These are phyloP conservation scores for Trypanosoma platydactyli DNA, from an alignment of 208 protist genomes.

Conservation along the genomic window DNA sequence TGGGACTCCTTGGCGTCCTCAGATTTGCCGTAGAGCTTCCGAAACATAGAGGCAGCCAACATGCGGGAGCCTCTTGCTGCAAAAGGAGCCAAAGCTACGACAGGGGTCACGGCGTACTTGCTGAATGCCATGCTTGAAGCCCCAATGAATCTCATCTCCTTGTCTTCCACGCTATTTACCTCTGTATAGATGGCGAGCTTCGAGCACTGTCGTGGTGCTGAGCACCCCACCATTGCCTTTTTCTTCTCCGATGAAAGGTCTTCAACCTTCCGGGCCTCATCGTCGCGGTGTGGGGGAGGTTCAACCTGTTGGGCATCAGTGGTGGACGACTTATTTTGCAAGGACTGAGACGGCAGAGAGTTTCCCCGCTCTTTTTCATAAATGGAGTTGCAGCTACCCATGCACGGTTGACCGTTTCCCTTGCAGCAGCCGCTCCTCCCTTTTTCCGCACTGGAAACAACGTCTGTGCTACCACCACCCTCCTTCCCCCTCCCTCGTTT, in stretches of 20 bases:
- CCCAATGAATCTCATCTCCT: not conserved
- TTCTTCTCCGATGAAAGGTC: not conserved
- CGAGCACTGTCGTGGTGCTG: not conserved
- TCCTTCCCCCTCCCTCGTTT: not conserved
- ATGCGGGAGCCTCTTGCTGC: conserved; percentile 32
- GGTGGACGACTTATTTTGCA: not conserved
- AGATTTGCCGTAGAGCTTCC: conserved; percentile 7
- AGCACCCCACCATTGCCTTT: not conserved
- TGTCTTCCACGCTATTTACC: conserved; percentile 33
- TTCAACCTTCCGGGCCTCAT: not conserved
- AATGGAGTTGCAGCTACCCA: no score
- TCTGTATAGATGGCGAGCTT: conserved; percentile 56
- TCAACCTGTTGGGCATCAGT: no score
- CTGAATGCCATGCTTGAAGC: not conserved
- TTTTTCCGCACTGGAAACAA: not conserved
- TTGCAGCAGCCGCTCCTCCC: no score
- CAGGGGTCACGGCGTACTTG: conserved; percentile 43
- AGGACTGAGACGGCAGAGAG: not conserved
- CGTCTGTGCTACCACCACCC: not conserved
- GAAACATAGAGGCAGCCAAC: conserved; percentile 32
- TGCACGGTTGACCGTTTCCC: no score
- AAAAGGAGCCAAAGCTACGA: conserved; percentile 57
- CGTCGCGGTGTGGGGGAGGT: no score
- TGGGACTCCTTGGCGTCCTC: conserved; percentile 7
- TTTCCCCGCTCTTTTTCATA: no score